Conservation (phyloP, 1,284 basidiomycete genomes). For the Moniliophthora roreri region DNA sequence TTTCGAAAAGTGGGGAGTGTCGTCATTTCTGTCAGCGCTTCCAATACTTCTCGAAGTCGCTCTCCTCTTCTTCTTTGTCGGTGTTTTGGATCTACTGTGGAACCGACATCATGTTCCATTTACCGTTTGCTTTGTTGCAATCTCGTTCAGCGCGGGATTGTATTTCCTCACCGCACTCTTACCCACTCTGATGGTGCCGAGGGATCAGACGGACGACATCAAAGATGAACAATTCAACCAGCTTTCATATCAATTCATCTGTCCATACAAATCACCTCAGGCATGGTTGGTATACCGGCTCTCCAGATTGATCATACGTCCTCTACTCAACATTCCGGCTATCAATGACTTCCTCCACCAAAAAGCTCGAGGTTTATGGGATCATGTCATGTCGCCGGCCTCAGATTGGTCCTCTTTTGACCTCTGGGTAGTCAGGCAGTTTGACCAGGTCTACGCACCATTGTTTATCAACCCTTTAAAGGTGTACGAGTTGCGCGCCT, state of each 20-base stretch:
- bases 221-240: not conserved
- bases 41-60: too few species aligned
- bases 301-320: not conserved
- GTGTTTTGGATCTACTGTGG: too few species aligned
- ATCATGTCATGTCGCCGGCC: not conserved
- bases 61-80: too few species aligned
- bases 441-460: not conserved
- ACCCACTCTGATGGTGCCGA: not conserved
- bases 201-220: not conserved
- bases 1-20: too few species aligned
- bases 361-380: not conserved
- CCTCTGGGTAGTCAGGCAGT: not conserved
- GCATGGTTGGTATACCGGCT: too few species aligned
- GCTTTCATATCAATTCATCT: not conserved
- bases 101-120: too few species aligned
- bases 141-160: too few species aligned
- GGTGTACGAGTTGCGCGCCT: not conserved
- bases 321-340: too few species aligned
- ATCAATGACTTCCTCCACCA: too few species aligned
- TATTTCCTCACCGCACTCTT: too few species aligned
- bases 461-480: not conserved
- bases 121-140: too few species aligned
- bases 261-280: slow-evolving; percentile 1
- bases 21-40: too few species aligned
- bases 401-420: not conserved